These are phyloP conservation scores for Saccharomycopsis hybrid DNA, from an alignment of 1,139 yeast species.

Conservation along the genomic window DNA sequence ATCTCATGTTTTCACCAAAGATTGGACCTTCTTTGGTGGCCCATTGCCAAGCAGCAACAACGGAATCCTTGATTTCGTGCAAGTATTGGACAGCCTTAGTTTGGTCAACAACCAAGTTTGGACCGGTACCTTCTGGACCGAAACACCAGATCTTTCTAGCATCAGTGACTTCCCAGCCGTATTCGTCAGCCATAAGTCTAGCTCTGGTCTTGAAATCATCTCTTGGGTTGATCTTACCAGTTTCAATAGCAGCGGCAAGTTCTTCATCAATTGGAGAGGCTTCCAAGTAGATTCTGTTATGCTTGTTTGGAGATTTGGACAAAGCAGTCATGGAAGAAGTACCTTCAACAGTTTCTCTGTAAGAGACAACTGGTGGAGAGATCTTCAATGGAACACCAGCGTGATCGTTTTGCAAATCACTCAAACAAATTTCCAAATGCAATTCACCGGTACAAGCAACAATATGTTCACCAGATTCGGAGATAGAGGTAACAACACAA, in stretches of 20 bases:
- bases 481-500: conserved; percentile 84
- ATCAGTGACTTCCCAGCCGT: conserved; percentile 99
- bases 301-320: conserved; percentile 99
- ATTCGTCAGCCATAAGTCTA: conserved; percentile 97
- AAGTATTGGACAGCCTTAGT: conserved; percentile 99
- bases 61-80: conserved; percentile 98
- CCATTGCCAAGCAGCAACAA: conserved; percentile 99
- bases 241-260: conserved; percentile 85
- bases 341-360: conserved; percentile 96
- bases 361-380: conserved; percentile 96
- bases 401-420: conserved; percentile 96
- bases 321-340: conserved; percentile 95
- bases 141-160: conserved; percentile 99
- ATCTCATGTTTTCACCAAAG: conserved; percentile 94
- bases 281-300: conserved; percentile 98
- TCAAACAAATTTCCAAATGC: conserved; percentile 96
- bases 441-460: conserved; percentile 99
- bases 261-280: conserved; percentile 97
- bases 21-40: conserved; percentile 99
- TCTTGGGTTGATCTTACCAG: conserved; percentile 87
- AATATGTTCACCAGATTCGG: conserved; percentile 98
- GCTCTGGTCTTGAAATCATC: conserved; percentile 99
- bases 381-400: conserved; percentile 99
- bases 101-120: conserved; percentile 98
- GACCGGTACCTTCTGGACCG: conserved; percentile 99